Evolutionary conservation across 306 rosid species (phyloP).

Genomic region (Vigna trinervia): DNA sequence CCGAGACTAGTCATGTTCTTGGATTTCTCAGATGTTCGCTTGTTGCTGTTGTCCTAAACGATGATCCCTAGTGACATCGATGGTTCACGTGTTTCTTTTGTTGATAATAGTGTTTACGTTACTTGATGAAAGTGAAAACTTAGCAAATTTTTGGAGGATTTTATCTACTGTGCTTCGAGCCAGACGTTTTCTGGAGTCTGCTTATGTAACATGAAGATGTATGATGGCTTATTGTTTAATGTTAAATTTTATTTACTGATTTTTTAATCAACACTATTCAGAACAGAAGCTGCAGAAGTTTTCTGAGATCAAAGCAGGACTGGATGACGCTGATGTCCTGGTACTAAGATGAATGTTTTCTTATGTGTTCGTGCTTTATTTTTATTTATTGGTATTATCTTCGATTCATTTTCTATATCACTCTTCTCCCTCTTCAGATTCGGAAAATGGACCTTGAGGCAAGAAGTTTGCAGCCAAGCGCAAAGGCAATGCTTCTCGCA

Average conservation of each 20-base stretch:
- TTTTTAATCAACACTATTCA: slow-evolving; percentile 45
- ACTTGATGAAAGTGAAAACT: slow-evolving; percentile 1
- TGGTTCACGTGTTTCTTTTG: slow-evolving; percentile 13
- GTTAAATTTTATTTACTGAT: slow-evolving; percentile 27
- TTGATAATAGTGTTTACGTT: slow-evolving; percentile 15
- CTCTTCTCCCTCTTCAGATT: slow-evolving; percentile 52
- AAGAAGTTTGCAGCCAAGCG: slow-evolving; percentile 85
- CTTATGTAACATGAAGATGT: slow-evolving; percentile 35
- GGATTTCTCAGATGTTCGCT: neutral
- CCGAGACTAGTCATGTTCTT: neutral
- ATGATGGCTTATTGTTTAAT: neutral
- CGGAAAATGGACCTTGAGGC: slow-evolving; percentile 95
- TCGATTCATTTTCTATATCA: slow-evolving; percentile 9
- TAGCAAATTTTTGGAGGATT: slow-evolving; percentile 1
- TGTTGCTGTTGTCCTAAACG: slow-evolving; percentile 13
- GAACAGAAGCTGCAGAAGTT: slow-evolving; percentile 77
- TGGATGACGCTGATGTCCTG: slow-evolving; percentile 85
- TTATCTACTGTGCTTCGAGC: slow-evolving; percentile 16
- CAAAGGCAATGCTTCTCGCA: slow-evolving; percentile 80
- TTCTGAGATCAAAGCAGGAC: slow-evolving; percentile 73
- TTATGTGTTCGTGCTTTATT: neutral
- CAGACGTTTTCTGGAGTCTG: slow-evolving; percentile 34
- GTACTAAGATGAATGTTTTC: slow-evolving; percentile 47
- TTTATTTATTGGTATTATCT: slow-evolving; percentile 1
- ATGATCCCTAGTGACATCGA: neutral